phyloP scores from a whole-genome alignment of 225 moss, liverwort and hornwort species.

The Climacium dendroides region DNA sequence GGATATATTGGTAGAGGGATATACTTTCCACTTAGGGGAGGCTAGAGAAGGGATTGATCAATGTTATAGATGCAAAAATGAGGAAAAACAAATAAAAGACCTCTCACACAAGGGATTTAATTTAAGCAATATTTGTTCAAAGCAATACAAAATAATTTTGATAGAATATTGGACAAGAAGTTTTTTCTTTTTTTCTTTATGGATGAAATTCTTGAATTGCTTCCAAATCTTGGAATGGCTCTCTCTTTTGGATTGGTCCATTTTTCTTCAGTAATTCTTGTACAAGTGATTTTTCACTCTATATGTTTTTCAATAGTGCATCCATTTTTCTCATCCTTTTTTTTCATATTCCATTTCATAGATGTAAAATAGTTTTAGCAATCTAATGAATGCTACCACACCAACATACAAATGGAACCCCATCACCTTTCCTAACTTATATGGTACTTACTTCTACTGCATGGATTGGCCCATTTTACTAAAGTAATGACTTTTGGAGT shows the following conservation, averaged over 20 bases:
- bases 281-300: neutral
- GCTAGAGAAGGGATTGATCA: fast-evolving
- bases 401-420: neutral
- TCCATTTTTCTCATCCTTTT: neutral
- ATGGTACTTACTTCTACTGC: neutral
- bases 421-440: neutral
- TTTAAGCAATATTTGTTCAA: neutral
- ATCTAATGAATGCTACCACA: neutral
- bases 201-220: neutral
- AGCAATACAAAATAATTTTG: neutral
- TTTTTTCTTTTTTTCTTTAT: neutral
- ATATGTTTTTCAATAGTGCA: neutral
- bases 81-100: neutral
- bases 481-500: neutral
- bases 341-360: neutral
- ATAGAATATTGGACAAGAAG: neutral
- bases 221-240: neutral
- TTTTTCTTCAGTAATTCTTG: fast-evolving
- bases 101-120: fast-evolving
- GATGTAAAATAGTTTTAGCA: neutral
- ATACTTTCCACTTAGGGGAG: neutral
- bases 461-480: neutral
- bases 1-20: neutral
- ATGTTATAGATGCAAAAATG: neutral
- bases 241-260: neutral